Evolutionary conservation across 2,329 filamentous ascomycete species (phyloP), one percentile per base, ranked within the genome.

Genomic region (Aspergillus sclerotialis): DNA sequence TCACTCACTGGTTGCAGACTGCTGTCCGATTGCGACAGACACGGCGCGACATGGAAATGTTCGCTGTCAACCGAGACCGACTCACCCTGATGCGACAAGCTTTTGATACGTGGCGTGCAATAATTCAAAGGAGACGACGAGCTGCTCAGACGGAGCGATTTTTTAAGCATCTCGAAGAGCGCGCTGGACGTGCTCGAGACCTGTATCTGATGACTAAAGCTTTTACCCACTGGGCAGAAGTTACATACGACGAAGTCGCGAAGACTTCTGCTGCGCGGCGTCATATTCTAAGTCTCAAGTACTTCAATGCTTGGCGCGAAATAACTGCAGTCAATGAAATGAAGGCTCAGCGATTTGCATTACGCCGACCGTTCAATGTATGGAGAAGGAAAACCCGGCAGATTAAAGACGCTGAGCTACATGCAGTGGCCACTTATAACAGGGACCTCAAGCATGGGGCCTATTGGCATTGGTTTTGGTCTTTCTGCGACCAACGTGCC

Each of bases 241-340:
- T 73, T 32, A 73, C 83, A 8, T 72, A 70, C 5, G 77, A 84
- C 10, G 76, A 85, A 49, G 67, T 78, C 11, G 72, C 78, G 42
- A 73, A 76, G 26, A 85, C 83, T 4, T 76, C 74, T 4, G 69
- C 78, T 27, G 85, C 84, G 13, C 73, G 82, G 42, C 70, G 77
- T 41, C 82, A 86, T 53, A 77, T 89, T 39, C 63, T 92, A 35
- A 71, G 80, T 36, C 76, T 75, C 9, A 75, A 76, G 36, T 80
- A 79, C 40, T 86, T 85, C 56, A 75, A 75, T 38, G 76, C 76
- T 6, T 87, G 82, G 82, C 70, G 74, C 16, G 70, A 77, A 38
- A 76, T 84, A 35, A 81, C 79, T 0, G 67, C 69, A 1, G 68
- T 76, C 32, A 79, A 82, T 43, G 71, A 77, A 36, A 49, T 69